phyloP scores from a whole-genome alignment of 2,329 filamentous ascomycete species.

The Thelonectria discophora region DNA sequence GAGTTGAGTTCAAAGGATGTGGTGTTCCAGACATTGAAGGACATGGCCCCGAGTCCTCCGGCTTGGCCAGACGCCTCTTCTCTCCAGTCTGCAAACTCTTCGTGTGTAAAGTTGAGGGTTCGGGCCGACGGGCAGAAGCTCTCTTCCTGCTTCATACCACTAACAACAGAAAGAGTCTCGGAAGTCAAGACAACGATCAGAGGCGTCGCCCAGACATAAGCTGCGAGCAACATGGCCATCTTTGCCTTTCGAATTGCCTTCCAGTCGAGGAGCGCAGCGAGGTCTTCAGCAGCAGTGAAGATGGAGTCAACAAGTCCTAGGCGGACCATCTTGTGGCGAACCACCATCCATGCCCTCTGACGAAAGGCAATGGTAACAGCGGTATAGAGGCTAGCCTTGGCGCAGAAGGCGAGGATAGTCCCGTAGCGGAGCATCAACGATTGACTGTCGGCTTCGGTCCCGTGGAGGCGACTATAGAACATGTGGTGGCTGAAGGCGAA shows the following conservation, averaged over 20 bases:
- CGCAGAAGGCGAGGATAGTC: conserved; percentile 35
- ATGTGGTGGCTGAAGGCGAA: conserved; percentile 37
- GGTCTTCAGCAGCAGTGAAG: conserved; percentile 38
- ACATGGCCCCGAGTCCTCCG: neutral
- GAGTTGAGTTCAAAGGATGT: neutral
- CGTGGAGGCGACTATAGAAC: conserved; percentile 21
- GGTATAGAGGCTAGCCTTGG: conserved; percentile 37
- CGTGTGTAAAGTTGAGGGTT: conserved; percentile 39
- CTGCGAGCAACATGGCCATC: conserved; percentile 37
- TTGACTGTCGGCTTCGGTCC: conserved; percentile 28
- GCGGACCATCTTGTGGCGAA: conserved; percentile 37
- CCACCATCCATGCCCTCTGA: conserved; percentile 39
- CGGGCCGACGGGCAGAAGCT: conserved; percentile 30
- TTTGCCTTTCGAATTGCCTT: conserved; percentile 37
- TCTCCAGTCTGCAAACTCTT: conserved; percentile 24
- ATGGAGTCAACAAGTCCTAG: conserved; percentile 38
- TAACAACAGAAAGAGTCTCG: conserved; percentile 34
- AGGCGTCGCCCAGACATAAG: conserved; percentile 40
- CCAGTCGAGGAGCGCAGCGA: conserved; percentile 36
- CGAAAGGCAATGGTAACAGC: conserved; percentile 38
- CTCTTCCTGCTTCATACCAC: conserved; percentile 21
- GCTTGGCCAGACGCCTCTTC: neutral
- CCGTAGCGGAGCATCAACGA: conserved; percentile 37
- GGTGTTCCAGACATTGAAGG: neutral
- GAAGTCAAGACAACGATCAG: conserved; percentile 40